Evolutionary conservation across 352 stramenopile genomes (phyloP), one percentile per base, ranked within the genome.

Genomic region (Pythium chondricola): DNA sequence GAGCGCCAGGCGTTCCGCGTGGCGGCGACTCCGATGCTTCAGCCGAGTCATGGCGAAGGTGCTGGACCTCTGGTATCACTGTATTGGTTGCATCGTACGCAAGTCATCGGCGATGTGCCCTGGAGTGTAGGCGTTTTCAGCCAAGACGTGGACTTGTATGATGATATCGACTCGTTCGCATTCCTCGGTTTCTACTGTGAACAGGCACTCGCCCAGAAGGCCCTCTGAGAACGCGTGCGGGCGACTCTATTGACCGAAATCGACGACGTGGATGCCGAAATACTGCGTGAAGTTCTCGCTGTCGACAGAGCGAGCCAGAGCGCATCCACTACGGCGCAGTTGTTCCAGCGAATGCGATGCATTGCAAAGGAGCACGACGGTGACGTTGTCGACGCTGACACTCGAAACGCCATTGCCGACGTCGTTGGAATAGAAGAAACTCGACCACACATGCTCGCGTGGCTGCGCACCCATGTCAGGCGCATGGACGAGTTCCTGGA

Each of bases 111-210:
- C 18, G 26, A 9, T 10, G 11, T 27, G 16, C 8, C 10, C n/a
- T 14, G n/a, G 13, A 22, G 22, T 21, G 5, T 16, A 33, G 41
- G 17, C 5, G 4, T 36, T 13, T 4, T 9, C 11, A 13, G 5
- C 26, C 24, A 8, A 31, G 16, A 39, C 5, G 27, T 20, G 38
- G 18, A 5, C 4, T 21, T 45, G 20, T 10, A 17, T 5, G 21
- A 22, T 8, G 27, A 16, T 17, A 22, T 36, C 18, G 39, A 46
- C 33, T 9, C 38, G 31, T 55, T 44, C 33, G 45, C 45, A 25
- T 44, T 52, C 8, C 9, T 52, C 22, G 45, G 45, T n/a, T 52
- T 30, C 17, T 52, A 44, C 25, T 52, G 45, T 14, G 43, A 20
- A 16, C 43, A 50, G 22, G 30, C 43, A 6, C 43, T 22, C 14